phyloP scores from a whole-genome alignment of 768 basidiomycete genomes.

The Phallus indusiatus region DNA sequence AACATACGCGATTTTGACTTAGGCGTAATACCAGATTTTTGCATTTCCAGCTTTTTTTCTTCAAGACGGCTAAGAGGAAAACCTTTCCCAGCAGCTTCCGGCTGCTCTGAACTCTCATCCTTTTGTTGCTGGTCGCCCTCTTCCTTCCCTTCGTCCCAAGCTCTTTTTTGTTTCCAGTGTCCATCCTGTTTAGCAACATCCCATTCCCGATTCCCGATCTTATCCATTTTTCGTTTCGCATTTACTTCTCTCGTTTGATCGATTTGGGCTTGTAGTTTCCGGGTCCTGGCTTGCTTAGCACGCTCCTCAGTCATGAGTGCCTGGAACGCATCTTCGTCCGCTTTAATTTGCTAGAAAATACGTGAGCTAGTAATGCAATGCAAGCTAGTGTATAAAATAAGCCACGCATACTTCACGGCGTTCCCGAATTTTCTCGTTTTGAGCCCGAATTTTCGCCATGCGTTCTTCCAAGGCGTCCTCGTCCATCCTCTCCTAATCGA shows the following conservation, averaged over 20 bases:
- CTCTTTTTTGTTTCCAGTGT: constrained; percentile 5
- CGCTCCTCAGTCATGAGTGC: constrained; percentile 60
- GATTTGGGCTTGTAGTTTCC: constrained; percentile 60
- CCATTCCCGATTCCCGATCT: constrained; percentile 72
- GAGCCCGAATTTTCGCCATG: constrained; percentile 60
- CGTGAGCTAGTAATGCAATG: neutral
- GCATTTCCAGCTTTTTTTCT: neutral
- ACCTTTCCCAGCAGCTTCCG: neutral
- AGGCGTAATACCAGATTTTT: neutral
- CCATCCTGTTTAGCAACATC: constrained; percentile 54
- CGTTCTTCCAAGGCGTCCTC: constrained; percentile 59
- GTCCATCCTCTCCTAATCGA: constrained; percentile 51
- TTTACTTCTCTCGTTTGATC: constrained; percentile 69
- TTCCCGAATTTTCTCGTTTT: constrained; percentile 72
- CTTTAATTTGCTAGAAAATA: constrained; percentile 55
- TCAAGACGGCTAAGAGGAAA: neutral
- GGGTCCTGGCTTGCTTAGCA: constrained; percentile 42
- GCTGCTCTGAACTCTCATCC: neutral
- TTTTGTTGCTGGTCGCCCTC: neutral
- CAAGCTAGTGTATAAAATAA: neutral
- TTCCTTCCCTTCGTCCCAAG: neutral
- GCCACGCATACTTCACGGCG: constrained; percentile 41
- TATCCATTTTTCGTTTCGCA: constrained; percentile 75
- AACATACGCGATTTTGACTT: neutral
- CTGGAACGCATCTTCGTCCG: constrained; percentile 72